These are phyloP conservation scores for Apiotrichum porosum DNA, from an alignment of 1,284 basidiomycete species.

Conservation along the genomic window DNA sequence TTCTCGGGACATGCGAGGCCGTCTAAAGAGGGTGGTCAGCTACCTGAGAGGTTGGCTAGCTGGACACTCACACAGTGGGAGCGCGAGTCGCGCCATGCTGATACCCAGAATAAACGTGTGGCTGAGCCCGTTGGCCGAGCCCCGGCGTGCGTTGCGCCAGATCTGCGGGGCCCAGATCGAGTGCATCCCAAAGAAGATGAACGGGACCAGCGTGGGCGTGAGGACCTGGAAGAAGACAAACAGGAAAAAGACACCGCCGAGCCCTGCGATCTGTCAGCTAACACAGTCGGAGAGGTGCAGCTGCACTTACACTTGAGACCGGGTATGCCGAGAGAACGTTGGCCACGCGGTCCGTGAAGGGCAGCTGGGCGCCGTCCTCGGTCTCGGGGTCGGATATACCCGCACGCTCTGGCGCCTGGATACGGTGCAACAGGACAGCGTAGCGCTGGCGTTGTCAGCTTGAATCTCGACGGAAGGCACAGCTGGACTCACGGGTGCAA, in stretches of 20 bases:
- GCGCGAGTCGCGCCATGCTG: constrained; percentile 63
- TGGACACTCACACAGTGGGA: constrained; percentile 69
- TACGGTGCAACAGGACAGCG: constrained; percentile 67
- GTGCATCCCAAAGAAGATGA: constrained; percentile 68
- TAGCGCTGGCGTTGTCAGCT: constrained; percentile 60
- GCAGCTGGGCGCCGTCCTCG: neutral
- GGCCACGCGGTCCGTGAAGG: constrained; percentile 11
- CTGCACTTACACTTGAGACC: constrained; percentile 3
- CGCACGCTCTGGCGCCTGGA: constrained; percentile 70
- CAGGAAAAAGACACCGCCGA: constrained; percentile 52
- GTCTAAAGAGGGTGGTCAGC: constrained; percentile 57
- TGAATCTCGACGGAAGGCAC: too few species aligned
- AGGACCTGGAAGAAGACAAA: constrained; percentile 67
- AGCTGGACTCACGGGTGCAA: constrained; percentile 40
- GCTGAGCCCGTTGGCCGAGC: constrained; percentile 63
- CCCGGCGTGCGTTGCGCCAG: constrained; percentile 65
- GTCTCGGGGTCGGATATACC: neutral
- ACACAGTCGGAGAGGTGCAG: neutral
- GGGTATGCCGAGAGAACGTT: constrained; percentile 10
- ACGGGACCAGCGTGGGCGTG: constrained; percentile 63
- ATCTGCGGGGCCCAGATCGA: constrained; percentile 81
- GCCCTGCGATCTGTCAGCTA: neutral
- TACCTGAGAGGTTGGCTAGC: constrained; percentile 2
- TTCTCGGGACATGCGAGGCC: constrained; percentile 77
- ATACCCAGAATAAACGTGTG: constrained; percentile 73